Evolutionary conservation across 805 yeast genomes (phyloP), one percentile per base, ranked within the genome.

Genomic region (Metschnikowia baotianmanensis): DNA sequence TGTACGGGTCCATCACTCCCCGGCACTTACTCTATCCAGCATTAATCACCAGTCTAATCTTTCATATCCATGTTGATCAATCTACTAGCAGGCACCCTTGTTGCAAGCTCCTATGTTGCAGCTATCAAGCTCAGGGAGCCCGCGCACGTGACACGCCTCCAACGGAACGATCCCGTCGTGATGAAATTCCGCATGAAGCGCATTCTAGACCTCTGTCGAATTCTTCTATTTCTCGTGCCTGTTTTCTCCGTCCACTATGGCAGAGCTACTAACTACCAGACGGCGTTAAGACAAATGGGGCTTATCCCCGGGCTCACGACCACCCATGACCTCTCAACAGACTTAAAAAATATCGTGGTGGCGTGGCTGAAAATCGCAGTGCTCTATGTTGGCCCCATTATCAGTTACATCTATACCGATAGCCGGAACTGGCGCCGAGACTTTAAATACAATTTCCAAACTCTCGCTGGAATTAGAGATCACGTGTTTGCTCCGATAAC

Each of bases 401-500:
- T 40, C 10, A 43, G 47, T 31, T 55, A 52, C 42, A 13, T 40
- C 7, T 38, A 24, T 29, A 23, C 44, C 9, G 30, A 25, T 26
- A 18, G 30, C 16, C 32, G 34, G 16, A n/a, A 22, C 18, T 37
- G 31, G 33, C 32, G 27, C 17, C 39, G 31, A 41, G 69, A 60
- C 21, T 42, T 63, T 13, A 5, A 4, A 1, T 44, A 49, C 1
- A 56, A 50, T 18, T 51, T 65, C 17, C 11, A 27, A 7, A 59
- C 63, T 6, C 43, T 76, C 4, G 57, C 61, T 19, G 78, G 80
- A 1, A 24, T 78, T 18, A 60, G 93, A 43, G 80, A 83, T 55
- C 69, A 77, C 34, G 40, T 84, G 0, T 65, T 83, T 28, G 96
- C 89, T 0, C 96, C 96, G 4, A 34, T 82, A 2, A 80, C 91